A percentile compares a stretch with the other conserved stretches of the same genome.
Evolutionary conservation across 1,284 basidiomycete species (phyloP).

Genomic region (Tilletia walkeri): DNA sequence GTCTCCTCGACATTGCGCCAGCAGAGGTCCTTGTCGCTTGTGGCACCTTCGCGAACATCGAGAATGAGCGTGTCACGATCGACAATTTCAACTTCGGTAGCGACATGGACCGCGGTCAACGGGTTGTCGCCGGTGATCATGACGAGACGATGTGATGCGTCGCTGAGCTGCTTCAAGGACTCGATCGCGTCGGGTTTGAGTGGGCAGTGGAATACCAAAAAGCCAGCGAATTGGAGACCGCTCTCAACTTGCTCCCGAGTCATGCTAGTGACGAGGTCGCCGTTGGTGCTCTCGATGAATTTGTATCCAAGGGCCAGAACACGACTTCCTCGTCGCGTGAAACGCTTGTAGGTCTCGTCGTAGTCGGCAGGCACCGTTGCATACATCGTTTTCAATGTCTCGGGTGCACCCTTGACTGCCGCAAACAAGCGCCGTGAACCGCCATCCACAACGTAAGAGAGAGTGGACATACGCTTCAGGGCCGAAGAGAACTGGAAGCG

Average conservation of each 20-base stretch:
- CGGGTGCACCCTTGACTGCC: constrained; percentile 53
- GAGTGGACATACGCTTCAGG: constrained; percentile 54
- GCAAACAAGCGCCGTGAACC: constrained; percentile 38
- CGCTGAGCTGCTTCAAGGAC: constrained; percentile 49
- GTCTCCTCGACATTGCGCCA: constrained; percentile 49
- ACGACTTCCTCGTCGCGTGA: constrained; percentile 51
- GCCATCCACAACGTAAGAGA: constrained; percentile 37
- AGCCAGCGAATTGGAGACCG: constrained; percentile 49
- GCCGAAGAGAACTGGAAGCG: constrained; percentile 55
- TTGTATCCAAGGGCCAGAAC: constrained; percentile 54
- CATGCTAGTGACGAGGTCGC: constrained; percentile 32
- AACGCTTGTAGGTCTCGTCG: constrained; percentile 53
- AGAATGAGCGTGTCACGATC: constrained; percentile 51
- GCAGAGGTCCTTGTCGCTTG: constrained; percentile 40
- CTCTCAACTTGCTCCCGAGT: constrained; percentile 48
- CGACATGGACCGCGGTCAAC: constrained; percentile 52
- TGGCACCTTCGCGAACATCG: constrained; percentile 44
- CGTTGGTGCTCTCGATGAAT: constrained; percentile 38
- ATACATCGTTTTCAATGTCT: constrained; percentile 53
- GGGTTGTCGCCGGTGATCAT: constrained; percentile 57
- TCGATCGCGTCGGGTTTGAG: constrained; percentile 52
- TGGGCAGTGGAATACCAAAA: constrained; percentile 55
- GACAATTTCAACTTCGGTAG: constrained; percentile 54
- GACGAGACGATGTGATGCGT: constrained; percentile 54
- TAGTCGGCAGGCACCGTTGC: constrained; percentile 47